Percentiles rank a stretch among this genome's conserved stretches.
These are phyloP conservation scores for Scheffersomyces stipitis DNA, from an alignment of 805 yeast species.

Conservation along the genomic window DNA sequence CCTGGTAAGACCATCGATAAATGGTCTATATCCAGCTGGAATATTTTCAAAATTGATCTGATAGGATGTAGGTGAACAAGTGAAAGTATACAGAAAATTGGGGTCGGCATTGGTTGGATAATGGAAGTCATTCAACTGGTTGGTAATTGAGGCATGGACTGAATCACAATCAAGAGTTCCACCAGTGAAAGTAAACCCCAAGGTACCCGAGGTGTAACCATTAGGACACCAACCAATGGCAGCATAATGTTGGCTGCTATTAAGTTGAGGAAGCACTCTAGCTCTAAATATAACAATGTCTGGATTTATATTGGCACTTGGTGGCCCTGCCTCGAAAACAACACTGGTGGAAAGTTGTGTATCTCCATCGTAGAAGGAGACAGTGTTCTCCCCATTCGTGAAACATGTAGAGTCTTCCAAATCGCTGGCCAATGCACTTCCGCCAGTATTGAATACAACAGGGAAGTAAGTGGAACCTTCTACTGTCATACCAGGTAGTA, in stretches of 20 bases:
- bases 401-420: slow-evolving; percentile 6
- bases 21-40: slow-evolving; percentile 28
- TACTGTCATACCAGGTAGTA: slow-evolving; percentile 11
- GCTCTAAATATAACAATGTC: not conserved
- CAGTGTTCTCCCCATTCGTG: slow-evolving; percentile 11
- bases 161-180: slow-evolving; percentile 13
- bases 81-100: slow-evolving; percentile 2
- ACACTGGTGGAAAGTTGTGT: slow-evolving; percentile 10
- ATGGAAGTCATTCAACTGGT: slow-evolving; percentile 21
- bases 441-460: slow-evolving; percentile 18
- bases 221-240: slow-evolving; percentile 1
- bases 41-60: slow-evolving; percentile 14
- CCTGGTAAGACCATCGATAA: too few relatives aligned
- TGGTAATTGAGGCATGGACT: slow-evolving; percentile 18
- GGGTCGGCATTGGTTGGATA: slow-evolving; percentile 1
- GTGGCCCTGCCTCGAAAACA: slow-evolving; percentile 5
- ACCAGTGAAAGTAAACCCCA: slow-evolving; percentile 1
- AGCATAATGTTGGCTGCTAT: not conserved
- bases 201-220: slow-evolving; percentile 1
- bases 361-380: slow-evolving; percentile 17
- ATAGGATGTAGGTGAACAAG: slow-evolving; percentile 1
- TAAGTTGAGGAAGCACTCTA: not conserved
- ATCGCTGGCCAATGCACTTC: slow-evolving; percentile 10
- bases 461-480: slow-evolving; percentile 15
- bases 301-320: not conserved